Base-by-base conservation (phyloP, 2,329 filamentous ascomycete genomes). In the Epichloe brachyelytri region DNA sequence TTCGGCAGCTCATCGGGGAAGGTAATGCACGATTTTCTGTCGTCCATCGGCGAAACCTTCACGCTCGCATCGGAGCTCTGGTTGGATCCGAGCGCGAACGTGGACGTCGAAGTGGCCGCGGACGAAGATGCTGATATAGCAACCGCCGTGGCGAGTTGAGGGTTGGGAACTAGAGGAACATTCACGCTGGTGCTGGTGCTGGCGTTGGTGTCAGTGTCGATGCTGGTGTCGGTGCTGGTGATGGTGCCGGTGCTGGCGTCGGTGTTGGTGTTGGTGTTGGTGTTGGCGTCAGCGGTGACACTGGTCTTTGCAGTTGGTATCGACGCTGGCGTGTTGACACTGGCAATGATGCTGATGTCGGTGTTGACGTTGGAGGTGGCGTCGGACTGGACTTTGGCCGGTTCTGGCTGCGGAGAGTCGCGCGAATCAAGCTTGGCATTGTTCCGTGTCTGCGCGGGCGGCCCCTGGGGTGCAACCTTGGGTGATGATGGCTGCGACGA, bases 1-100 rank as follows among this genome's bases (percentile, higher is more conserved):
- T 56, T 61, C 30, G 59, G 56, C 53, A 66, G 64, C 51, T 69
- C 67, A 19, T 61, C 58, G 10, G 65, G 59, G 41, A 67, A 65
- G 2, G 64, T 66, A 45, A 67, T 60, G 46, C 59, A 66, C n/a
- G 63, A 65, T 44, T 63, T 62, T 44, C 51, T 62, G 33, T 56
- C 59, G 63, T 52, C 68, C 65, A 48, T 65, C 62, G 48, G 34
- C 15, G 36, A 53, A 11, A 7, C 17, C 7, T 48, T 36, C 54
- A 59, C 39, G 56, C 60, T 44, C 26, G 61, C 58, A 49, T 55
- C 56, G 34, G 60, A 60, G 46, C 57, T 57, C 54, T 62, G 57
- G 46, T 53, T 53, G 4, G 57, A 30, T 30, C 8, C 26, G 26
- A 30, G 26, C 10, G 26, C 26, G 26, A 30, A 56, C 4, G 22